Evolutionary conservation across 257 asterid species (phyloP), one percentile per base, ranked within the genome.

Genomic region (Knoxia roxburghii): DNA sequence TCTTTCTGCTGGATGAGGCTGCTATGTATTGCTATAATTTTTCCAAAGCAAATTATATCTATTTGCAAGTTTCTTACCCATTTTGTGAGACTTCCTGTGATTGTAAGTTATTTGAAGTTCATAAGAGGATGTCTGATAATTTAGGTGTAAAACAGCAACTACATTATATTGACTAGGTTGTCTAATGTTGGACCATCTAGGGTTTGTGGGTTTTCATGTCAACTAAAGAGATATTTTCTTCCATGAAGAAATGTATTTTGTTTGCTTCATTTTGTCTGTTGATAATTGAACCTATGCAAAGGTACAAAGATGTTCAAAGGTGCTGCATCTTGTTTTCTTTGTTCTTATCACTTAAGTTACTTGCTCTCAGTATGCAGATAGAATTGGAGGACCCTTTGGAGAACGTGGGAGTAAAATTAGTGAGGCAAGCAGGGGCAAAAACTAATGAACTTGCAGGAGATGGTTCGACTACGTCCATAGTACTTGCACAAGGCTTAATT

Each of bases 381-480:
- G 96, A 86, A 15, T 26, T 90, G 79, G 96, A 90, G 39, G 97
- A 88, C 74, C 90, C 96, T 68, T 65, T 90, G 73, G 96, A 90
- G 79, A 79, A 86, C 71, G 96, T 90, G 17, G 97, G 96, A 65
- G 96, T 90, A 29, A 90, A 90, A 73, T 61, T 90, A 80, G 88
- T 88, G 69, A 85, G 97, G 76, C 95, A 81, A 72, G 97, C 96
- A 0, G 97, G 97, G 60, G 95, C 97, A 32, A 86, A 72, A 74
- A 88, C 96, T 17, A 90, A 90, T 76, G 91, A 81, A 72, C 86
- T 90, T 75, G 95, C 97, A 21, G 97, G 96, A 0, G 97, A 90
- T 69, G 97, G 96, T 50, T 86, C 90, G 83, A 86, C 93, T 13
- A 88, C 97, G 5, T 90, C 97, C 46, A 78, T 88, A 55, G 70